Conservation (phyloP, 2,329 filamentous ascomycete genomes). For the Periconia sp. region DNA sequence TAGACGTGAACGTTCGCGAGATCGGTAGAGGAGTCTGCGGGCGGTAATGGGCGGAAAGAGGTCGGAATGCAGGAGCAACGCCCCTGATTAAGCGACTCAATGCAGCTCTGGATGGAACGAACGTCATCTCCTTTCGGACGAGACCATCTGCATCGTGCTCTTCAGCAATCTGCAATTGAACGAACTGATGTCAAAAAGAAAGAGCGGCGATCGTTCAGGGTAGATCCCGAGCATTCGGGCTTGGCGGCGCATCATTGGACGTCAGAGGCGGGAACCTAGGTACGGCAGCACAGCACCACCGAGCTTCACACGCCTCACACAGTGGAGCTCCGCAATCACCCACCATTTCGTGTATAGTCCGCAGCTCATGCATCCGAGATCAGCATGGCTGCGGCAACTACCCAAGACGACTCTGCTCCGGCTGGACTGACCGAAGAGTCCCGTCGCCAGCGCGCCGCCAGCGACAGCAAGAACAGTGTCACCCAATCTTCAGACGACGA, state of each 20-base stretch:
- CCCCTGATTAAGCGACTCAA: slow-evolving; percentile 25
- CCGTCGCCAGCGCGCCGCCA: slow-evolving; percentile 19
- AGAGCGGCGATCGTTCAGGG: too few relatives aligned
- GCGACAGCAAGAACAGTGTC: slow-evolving; percentile 20
- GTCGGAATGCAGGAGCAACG: slow-evolving; percentile 15
- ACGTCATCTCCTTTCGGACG: slow-evolving; percentile 26
- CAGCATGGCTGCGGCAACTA: slow-evolving; percentile 41
- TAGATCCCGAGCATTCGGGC: slow-evolving; percentile 12
- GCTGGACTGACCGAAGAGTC: slow-evolving; percentile 52
- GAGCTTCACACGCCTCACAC: slow-evolving; percentile 25
- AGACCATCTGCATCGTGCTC: slow-evolving; percentile 19
- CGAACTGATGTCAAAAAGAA: too few relatives aligned
- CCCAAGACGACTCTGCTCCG: slow-evolving; percentile 39
- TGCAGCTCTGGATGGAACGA: slow-evolving; percentile 18
- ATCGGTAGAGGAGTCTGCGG: slow-evolving; percentile 4
- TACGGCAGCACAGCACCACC: slow-evolving; percentile 4
- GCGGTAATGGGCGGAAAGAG: slow-evolving; percentile 5
- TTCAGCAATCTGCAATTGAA: background rate
- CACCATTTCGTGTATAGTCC: slow-evolving; percentile 13
- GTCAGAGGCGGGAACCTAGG: slow-evolving; percentile 6
- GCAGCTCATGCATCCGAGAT: slow-evolving; percentile 42
- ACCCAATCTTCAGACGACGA: slow-evolving; percentile 48
- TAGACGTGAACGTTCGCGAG: slow-evolving; percentile 20
- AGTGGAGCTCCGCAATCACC: slow-evolving; percentile 22
- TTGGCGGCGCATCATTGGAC: slow-evolving; percentile 34